Conservation (phyloP, 2,329 filamentous ascomycete genomes). For the Exophiala aquamarina region DNA sequence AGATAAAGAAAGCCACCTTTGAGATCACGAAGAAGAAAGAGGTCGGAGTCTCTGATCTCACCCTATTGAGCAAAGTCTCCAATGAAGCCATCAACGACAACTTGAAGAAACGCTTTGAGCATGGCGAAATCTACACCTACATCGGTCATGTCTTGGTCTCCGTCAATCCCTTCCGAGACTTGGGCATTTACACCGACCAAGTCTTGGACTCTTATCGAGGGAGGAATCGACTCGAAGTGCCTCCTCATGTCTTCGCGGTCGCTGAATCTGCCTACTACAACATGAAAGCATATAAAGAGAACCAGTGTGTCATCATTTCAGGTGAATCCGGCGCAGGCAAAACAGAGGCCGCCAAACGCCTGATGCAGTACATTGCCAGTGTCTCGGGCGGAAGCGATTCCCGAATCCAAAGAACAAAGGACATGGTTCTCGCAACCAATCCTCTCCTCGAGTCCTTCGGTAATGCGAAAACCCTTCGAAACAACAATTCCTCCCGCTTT, state of each 20-base stretch:
- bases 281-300: constrained; percentile 99
- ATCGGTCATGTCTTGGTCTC: constrained; percentile 99
- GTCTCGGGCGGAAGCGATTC: constrained; percentile 83
- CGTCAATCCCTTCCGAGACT: constrained; percentile 94
- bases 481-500: constrained; percentile 98
- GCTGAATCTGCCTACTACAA: constrained; percentile 98
- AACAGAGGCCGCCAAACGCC: constrained; percentile 95
- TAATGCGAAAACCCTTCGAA: constrained; percentile 95
- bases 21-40: constrained; percentile 99
- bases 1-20: constrained; percentile 93
- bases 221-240: constrained; percentile 91
- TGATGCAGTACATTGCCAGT: constrained; percentile 99
- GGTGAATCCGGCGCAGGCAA: constrained; percentile 98
- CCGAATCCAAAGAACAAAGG: constrained; percentile 94
- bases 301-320: constrained; percentile 99
- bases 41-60: constrained; percentile 96
- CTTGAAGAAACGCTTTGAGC: constrained; percentile 95
- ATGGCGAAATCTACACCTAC: constrained; percentile 98
- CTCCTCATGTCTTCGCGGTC: constrained; percentile 95
- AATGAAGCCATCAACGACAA: constrained; percentile 99
- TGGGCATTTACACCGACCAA: constrained; percentile 95
- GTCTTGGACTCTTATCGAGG: constrained; percentile 93
- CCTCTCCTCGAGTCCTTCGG: constrained; percentile 95
- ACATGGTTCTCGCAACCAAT: constrained; percentile 99
- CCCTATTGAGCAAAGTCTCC: constrained; percentile 95